Conservation (phyloP, 2,329 filamentous ascomycete genomes). For the Cephalotrichum gorgonifer region DNA sequence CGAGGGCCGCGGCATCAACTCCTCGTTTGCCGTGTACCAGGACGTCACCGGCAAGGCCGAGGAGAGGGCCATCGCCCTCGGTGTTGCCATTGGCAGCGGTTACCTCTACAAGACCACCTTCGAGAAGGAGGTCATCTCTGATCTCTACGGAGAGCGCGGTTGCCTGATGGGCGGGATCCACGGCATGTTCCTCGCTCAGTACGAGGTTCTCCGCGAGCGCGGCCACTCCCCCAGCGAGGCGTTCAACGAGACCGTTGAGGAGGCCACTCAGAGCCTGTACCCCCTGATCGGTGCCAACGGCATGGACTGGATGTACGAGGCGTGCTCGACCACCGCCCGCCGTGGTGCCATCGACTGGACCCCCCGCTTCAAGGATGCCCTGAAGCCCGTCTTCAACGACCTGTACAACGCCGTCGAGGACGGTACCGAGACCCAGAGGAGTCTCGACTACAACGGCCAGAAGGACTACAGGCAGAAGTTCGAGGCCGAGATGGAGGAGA, state of each 20-base stretch:
- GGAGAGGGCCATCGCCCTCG: constrained; percentile 94
- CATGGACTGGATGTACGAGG: constrained; percentile 99
- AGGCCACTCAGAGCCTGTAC: constrained; percentile 97
- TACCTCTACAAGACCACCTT: constrained; percentile 99
- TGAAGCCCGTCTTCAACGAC: constrained; percentile 98
- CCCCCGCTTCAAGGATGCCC: constrained; percentile 89
- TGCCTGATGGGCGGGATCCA: constrained; percentile 99
- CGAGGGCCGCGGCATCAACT: constrained; percentile 99
- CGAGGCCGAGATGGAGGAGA: constrained; percentile 97
- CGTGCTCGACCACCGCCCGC: constrained; percentile 96
- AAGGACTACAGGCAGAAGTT: constrained; percentile 94
- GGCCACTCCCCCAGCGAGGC: constrained; percentile 96
- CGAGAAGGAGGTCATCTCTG: constrained; percentile 99
- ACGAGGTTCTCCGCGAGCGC: constrained; percentile 98
- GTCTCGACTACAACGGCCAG: constrained; percentile 94
- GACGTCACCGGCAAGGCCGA: constrained; percentile 96
- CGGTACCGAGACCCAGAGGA: constrained; percentile 90
- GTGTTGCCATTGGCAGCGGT: constrained; percentile 91
- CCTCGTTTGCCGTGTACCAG: constrained; percentile 95
- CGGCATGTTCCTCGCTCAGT: constrained; percentile 99
- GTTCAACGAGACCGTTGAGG: constrained; percentile 99
- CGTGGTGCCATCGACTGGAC: constrained; percentile 99
- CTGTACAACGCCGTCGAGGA: constrained; percentile 89
- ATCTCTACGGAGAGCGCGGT: constrained; percentile 98
- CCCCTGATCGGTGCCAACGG: constrained; percentile 93